phyloP scores from a whole-genome alignment of 2,329 filamentous ascomycete species.

The Xylaria sp. region DNA sequence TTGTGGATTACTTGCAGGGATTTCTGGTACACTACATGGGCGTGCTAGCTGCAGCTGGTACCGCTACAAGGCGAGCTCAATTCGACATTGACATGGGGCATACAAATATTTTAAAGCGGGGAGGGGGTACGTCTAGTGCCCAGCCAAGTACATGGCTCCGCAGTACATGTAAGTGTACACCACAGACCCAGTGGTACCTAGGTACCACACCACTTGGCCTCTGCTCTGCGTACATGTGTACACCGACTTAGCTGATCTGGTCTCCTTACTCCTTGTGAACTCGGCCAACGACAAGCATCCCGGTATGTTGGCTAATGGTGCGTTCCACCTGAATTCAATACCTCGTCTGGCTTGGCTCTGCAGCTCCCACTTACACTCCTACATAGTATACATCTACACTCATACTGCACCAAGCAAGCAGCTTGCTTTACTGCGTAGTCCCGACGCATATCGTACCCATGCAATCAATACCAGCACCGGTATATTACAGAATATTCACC shows the following conservation, averaged over 20 bases:
- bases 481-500: conserved; percentile 28
- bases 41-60: conserved; percentile 29
- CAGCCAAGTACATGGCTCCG: background rate
- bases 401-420: too few species aligned
- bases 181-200: background rate
- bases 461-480: too few species aligned
- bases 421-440: too few species aligned
- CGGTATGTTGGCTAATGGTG: conserved; percentile 12
- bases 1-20: conserved; percentile 36
- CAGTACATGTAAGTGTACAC: background rate
- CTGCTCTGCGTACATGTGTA: background rate
- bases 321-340: conserved; percentile 5
- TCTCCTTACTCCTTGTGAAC: conserved; percentile 1
- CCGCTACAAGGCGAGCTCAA: conserved; percentile 26
- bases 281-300: conserved; percentile 14
- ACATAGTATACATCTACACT: background rate
- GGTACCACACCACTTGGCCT: background rate
- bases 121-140: conserved; percentile 22
- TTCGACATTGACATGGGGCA: conserved; percentile 16
- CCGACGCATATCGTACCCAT: conserved; percentile 15
- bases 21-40: conserved; percentile 36
- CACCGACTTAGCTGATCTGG: conserved; percentile 25
- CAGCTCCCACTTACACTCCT: background rate
- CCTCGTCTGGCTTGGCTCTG: background rate
- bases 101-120: conserved; percentile 25